A percentile compares a stretch with the other conserved stretches of the same genome.
Evolutionary conservation across 2,329 filamentous ascomycete genomes (phyloP).

Genomic region (Bretziella fagacearum): DNA sequence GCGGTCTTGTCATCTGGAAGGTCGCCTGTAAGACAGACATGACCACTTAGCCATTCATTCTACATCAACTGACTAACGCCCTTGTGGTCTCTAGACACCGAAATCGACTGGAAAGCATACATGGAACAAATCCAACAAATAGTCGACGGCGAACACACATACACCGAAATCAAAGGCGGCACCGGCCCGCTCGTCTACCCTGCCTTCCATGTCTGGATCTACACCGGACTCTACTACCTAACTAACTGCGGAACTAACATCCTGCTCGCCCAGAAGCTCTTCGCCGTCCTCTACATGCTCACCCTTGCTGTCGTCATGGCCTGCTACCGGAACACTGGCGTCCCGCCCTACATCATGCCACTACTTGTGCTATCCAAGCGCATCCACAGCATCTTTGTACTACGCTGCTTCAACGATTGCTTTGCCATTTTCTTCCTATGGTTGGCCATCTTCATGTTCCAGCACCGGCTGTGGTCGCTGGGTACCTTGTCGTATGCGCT

Average conservation of each 20-base stretch:
- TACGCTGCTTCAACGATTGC: slow-evolving; percentile 92
- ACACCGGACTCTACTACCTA: slow-evolving; percentile 59
- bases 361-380: slow-evolving; percentile 80
- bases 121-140: slow-evolving; percentile 83
- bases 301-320: slow-evolving; percentile 62
- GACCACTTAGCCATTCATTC: not conserved
- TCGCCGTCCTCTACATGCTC: slow-evolving; percentile 60
- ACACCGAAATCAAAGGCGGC: slow-evolving; percentile 65
- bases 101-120: slow-evolving; percentile 95
- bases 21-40: slow-evolving; percentile 53
- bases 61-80: not conserved
- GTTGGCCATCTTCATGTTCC: slow-evolving; percentile 60
- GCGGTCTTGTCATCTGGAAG: slow-evolving; percentile 58
- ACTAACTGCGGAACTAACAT: slow-evolving; percentile 66
- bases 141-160: slow-evolving; percentile 72
- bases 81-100: slow-evolving; percentile 48
- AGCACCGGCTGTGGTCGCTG: slow-evolving; percentile 55
- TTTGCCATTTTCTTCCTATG: slow-evolving; percentile 75
- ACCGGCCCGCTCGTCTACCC: slow-evolving; percentile 94
- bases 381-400: slow-evolving; percentile 80
- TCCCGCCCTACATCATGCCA: slow-evolving; percentile 74
- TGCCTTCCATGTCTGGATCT: slow-evolving; percentile 83
- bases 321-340: slow-evolving; percentile 62
- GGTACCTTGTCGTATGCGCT: slow-evolving; percentile 58
- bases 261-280: slow-evolving; percentile 64